Percentiles rank a stretch among this genome's conserved stretches.
phyloP scores from a whole-genome alignment of 2,329 filamentous ascomycete species.

The Plenodomus tracheiphilus region DNA sequence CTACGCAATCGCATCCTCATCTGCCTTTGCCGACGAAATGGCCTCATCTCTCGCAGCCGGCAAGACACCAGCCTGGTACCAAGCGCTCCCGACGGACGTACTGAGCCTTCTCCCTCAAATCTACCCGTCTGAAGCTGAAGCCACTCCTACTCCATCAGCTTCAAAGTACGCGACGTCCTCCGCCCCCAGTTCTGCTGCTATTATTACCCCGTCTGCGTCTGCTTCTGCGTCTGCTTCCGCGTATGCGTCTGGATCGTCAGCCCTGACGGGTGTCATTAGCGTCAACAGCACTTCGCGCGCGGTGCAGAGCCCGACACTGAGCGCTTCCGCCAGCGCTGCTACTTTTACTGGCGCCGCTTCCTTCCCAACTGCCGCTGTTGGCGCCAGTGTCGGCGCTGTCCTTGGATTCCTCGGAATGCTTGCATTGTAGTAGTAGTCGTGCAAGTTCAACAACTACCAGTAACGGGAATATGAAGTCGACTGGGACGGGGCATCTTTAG shows the following conservation, averaged over 20 bases:
- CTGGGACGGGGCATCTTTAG: conserved; percentile 14
- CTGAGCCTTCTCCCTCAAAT: conserved; percentile 48
- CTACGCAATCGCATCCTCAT: conserved; percentile 47
- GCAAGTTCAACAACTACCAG: neutral
- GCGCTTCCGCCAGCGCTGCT: conserved; percentile 7
- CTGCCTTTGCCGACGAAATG: conserved; percentile 47
- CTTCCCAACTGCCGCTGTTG: conserved; percentile 43
- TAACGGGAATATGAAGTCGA: neutral
- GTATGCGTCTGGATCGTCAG: neutral
- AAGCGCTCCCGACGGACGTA: conserved; percentile 49
- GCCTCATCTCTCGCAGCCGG: conserved; percentile 49
- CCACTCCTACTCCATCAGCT: conserved; percentile 18
- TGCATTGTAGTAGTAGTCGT: conserved; percentile 44
- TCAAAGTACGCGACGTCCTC: conserved; percentile 3
- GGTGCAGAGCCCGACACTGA: conserved; percentile 2
- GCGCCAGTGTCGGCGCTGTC: conserved; percentile 46
- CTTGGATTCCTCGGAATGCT: conserved; percentile 50
- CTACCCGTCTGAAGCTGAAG: conserved; percentile 30
- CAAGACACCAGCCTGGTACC: conserved; percentile 51
- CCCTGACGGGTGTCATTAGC: conserved; percentile 1
- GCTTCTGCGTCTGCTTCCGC: neutral
- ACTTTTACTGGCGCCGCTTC: conserved; percentile 31
- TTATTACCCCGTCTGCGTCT: conserved; percentile 6
- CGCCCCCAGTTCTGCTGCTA: conserved; percentile 5
- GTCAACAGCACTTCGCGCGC: conserved; percentile 6